Percentiles rank a stretch among this genome's conserved stretches.
Conservation (phyloP, 2,329 filamentous ascomycete species). For the Trichoderma sp. region DNA sequence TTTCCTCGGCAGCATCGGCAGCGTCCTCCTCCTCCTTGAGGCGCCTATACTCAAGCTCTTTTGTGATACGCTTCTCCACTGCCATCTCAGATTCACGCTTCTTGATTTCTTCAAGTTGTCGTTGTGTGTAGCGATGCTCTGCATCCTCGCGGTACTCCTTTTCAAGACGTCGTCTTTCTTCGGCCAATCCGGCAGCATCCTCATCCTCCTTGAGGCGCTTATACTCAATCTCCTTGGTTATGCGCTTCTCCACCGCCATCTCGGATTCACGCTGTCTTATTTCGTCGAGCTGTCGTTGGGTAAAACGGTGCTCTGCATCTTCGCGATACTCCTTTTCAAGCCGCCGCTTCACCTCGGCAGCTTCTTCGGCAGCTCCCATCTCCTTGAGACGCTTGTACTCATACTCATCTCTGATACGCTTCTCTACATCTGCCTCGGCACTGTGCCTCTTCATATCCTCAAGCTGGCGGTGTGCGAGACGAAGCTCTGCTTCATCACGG, state of each 20-base stretch:
- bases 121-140: not conserved
- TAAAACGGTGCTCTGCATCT: constrained; percentile 49
- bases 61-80: constrained; percentile 16
- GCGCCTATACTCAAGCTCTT: constrained; percentile 32
- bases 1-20: constrained; percentile 17
- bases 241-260: constrained; percentile 47
- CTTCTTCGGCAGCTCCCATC: not conserved
- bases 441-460: not conserved
- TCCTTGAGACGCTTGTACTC: not conserved
- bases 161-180: not conserved
- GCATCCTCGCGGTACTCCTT: not conserved
- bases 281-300: constrained; percentile 47
- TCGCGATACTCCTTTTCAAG: constrained; percentile 41
- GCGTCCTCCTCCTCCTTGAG: not conserved
- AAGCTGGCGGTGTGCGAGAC: not conserved
- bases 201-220: not conserved
- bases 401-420: not conserved
- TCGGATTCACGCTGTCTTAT: constrained; percentile 47
- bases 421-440: not conserved
- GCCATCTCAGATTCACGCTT: not conserved
- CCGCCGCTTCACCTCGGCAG: constrained; percentile 24
- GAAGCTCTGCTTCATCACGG: constrained; percentile 21
- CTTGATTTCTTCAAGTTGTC: not conserved
- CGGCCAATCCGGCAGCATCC: not conserved
- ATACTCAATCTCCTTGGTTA: constrained; percentile 51